Percentiles rank a stretch among this genome's conserved stretches.
These are phyloP conservation scores for Podila epicladia DNA, from an alignment of 192 early-diverging fungal species.

Conservation along the genomic window DNA sequence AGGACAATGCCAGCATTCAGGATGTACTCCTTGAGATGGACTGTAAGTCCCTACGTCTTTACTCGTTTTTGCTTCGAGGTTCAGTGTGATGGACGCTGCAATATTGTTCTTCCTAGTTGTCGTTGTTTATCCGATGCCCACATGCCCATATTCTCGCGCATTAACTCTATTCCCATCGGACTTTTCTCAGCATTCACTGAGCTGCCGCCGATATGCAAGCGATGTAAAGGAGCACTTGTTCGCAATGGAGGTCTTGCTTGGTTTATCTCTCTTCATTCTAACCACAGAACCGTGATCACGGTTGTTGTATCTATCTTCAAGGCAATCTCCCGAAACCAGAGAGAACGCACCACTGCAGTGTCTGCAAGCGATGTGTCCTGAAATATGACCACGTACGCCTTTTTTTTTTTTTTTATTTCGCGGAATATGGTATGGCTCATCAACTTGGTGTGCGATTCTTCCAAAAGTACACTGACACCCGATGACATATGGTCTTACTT, in stretches of 20 bases:
- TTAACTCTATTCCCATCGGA: constrained; percentile 1
- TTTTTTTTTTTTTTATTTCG: no score
- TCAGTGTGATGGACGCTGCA: no score
- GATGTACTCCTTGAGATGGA: constrained; percentile 59
- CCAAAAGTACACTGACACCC: neutral
- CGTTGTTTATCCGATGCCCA: neutral
- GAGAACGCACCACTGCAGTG: constrained; percentile 80
- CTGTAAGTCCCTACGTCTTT: constrained; percentile 27
- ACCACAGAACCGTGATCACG: no score
- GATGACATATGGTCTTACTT: neutral
- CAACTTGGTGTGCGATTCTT: no score
- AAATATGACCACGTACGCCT: constrained; percentile 71
- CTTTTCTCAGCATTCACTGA: constrained; percentile 14
- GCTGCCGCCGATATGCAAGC: constrained; percentile 18
- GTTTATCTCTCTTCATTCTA: no score
- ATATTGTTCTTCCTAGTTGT: neutral
- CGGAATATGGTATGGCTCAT: neutral
- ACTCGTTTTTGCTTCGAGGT: no score
- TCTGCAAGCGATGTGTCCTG: constrained; percentile 76
- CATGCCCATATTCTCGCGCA: neutral
- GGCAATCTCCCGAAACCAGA: constrained; percentile 80
- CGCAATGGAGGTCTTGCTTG: no score
- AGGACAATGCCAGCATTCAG: constrained; percentile 45
- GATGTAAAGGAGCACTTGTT: neutral
- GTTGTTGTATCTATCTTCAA: constrained; percentile 1